Percentiles rank a stretch among this genome's conserved stretches.
Evolutionary conservation across 2,329 filamentous ascomycete species (phyloP).

Genomic region (Fusarium palustre): DNA sequence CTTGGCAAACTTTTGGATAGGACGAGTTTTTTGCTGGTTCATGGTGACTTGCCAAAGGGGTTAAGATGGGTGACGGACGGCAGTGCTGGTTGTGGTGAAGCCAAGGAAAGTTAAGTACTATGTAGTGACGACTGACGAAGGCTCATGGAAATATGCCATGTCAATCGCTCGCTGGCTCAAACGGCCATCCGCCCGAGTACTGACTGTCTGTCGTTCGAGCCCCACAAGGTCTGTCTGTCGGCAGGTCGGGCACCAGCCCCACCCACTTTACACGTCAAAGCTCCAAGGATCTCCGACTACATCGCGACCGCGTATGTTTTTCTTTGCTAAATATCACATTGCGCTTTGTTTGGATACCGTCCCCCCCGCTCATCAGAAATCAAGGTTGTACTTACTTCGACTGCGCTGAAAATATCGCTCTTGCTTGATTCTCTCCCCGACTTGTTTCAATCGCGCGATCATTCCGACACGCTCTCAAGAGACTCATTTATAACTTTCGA

Average conservation of each 20-base stretch:
- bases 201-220: not conserved
- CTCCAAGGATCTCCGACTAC: not conserved
- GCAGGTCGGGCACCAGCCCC: constrained; percentile 41
- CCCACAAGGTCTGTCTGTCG: constrained; percentile 21
- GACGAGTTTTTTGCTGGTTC: constrained; percentile 52
- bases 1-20: constrained; percentile 66
- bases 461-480: not conserved
- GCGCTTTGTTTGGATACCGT: constrained; percentile 36
- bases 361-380: constrained; percentile 23
- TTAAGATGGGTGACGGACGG: constrained; percentile 2
- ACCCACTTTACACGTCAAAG: constrained; percentile 47
- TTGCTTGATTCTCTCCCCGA: not conserved
- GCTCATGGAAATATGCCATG: constrained; percentile 19
- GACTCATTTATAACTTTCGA: not conserved
- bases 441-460: not conserved
- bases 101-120: not conserved
- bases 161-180: not conserved
- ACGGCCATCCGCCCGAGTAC: not conserved
- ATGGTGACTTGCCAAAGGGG: constrained; percentile 32
- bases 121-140: not conserved
- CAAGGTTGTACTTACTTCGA: constrained; percentile 7
- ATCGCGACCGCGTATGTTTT: constrained; percentile 46
- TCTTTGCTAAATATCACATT: constrained; percentile 28
- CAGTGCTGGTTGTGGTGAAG: not conserved
- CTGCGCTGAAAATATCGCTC: constrained; percentile 6